Evolutionary conservation across 805 yeast genomes (phyloP), one percentile per base, ranked within the genome.

Genomic region (Pachysolen tannophilus): DNA sequence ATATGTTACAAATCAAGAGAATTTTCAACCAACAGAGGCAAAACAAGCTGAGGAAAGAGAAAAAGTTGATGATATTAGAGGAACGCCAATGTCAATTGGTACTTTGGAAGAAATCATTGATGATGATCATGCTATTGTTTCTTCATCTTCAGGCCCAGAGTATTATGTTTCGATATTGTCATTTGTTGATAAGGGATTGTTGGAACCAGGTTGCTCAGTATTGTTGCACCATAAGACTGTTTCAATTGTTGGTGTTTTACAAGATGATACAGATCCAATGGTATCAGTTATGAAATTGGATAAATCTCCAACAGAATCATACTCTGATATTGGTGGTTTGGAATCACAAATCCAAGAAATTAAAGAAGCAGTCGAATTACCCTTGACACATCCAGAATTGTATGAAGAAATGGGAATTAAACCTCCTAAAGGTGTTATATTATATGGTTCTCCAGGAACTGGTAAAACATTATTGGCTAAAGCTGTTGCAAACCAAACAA

Each of bases 321-420:
- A 90, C 58, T 87, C 97, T 13, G 98, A 92, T 57, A 84, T 92
- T 54, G 98, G 98, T 54, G 98, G 98, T 26, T 71, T 92, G 46
- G 97, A 92, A 59, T 58, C 78, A 10, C 98, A 92, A 65, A 90
- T 92, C 53, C 96, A 92, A 66, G 98, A 92, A 61, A 92, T 92
- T 50, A 92, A 92, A 63, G 97, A 90, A 61, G 84, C 95, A 6
- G 97, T 90, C 11, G 97, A 90, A 60, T 70, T 90, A 49, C 97
- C 97, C 9, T 69, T 88, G 43, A 87, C 96, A 10, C 97, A 90
- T 60, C 97, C 97, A 1, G 97, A 90, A 58, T 66, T 90, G 49
- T 90, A 88, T 60, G 96, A 92, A 63, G 97, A 88, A 60, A 88
- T 90, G 97, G 97, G 97, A 50, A 90, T 90, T 52, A 87, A 88